Evolutionary conservation across 371 early-diverging fungal genomes (phyloP).

Genomic region (Batrachochytrium dendrobatidis): DNA sequence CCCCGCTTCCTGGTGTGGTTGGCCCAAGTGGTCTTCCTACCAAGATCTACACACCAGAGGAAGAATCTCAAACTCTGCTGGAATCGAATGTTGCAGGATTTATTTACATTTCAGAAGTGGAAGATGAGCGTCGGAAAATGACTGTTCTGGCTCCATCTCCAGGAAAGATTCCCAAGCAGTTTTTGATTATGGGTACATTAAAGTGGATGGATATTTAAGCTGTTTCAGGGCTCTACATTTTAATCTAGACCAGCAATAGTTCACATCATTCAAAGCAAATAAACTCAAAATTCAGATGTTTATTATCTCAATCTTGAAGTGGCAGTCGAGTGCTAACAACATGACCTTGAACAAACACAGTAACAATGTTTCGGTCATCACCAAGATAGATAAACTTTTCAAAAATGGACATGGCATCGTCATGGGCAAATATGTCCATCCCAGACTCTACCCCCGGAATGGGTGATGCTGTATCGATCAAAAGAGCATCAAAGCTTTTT

Average conservation of each 20-base stretch:
- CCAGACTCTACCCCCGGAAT: background rate
- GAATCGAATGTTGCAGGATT: slow-evolving; percentile 76
- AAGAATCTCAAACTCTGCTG: slow-evolving; percentile 54
- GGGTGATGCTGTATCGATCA: slow-evolving; percentile 55
- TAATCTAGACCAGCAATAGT: no score
- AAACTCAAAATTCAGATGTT: no score
- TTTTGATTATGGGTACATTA: slow-evolving; percentile 71
- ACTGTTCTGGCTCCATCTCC: slow-evolving; percentile 83
- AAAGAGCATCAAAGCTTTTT: slow-evolving; percentile 85
- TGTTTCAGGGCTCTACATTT: no score
- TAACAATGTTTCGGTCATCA: slow-evolving; percentile 47
- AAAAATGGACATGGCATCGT: slow-evolving; percentile 24
- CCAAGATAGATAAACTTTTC: slow-evolving; percentile 64
- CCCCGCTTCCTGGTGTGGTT: slow-evolving; percentile 26
- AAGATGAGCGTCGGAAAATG: slow-evolving; percentile 67
- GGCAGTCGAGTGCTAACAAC: no score
- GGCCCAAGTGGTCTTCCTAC: background rate
- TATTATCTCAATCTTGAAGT: no score
- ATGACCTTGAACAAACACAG: slow-evolving; percentile 64
- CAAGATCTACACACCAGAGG: slow-evolving; percentile 36
- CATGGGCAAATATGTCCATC: slow-evolving; percentile 27
- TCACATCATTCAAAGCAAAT: no score
- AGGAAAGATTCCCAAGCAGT: slow-evolving; percentile 75
- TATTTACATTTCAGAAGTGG: slow-evolving; percentile 84
- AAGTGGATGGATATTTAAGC: slow-evolving; percentile 71